Evolutionary conservation across 108 stramenopile species (phyloP), one percentile per base, ranked within the genome.

Genomic region (Craspedostauros australis): DNA sequence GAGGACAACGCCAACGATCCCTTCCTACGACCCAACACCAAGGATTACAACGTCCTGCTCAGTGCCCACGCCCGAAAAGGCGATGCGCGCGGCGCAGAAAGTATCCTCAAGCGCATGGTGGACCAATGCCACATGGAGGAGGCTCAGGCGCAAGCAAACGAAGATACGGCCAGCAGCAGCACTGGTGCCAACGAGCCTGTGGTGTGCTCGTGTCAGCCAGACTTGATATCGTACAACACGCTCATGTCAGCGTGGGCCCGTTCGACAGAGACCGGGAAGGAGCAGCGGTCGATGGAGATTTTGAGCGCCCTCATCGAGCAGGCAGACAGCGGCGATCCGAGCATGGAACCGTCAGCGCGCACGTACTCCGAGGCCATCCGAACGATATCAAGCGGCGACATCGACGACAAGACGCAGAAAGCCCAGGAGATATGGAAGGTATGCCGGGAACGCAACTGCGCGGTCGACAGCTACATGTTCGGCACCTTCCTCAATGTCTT

Each of bases 201-300:
- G n/a, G n/a, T n/a, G n/a, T n/a, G n/a, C n/a, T n/a, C 32, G 29
- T 40, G 29, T 20, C 24, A 8, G 27, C 72, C 72, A 7, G 61
- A 68, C 32, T 25, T 68, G 12, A 34, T 50, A 30, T 58, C 61
- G 22, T 74, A 67, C 49, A 46, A 61, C 34, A 50, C 32, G 42
- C 6, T 74, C 14, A 29, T 74, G 27, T 77, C 83, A 57, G 79
- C 86, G 21, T 78, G 73, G 75, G 67, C 77, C 5, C 68, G 67
- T 56, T 71, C 66, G 29, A 66, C 64, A 14, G 75, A 81, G 44
- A 33, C 51, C 12, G 67, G 66, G 5, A 69, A 76, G 14, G 77
- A 75, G 7, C 48, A 37, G 39, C 74, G 86, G 22, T 82, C 82
- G 1, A 75, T 79, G 49, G 41, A 49, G 23, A 77, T 87, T 54